Base-by-base conservation (phyloP, 352 stramenopile genomes). In the Globisporangium viniferum region DNA sequence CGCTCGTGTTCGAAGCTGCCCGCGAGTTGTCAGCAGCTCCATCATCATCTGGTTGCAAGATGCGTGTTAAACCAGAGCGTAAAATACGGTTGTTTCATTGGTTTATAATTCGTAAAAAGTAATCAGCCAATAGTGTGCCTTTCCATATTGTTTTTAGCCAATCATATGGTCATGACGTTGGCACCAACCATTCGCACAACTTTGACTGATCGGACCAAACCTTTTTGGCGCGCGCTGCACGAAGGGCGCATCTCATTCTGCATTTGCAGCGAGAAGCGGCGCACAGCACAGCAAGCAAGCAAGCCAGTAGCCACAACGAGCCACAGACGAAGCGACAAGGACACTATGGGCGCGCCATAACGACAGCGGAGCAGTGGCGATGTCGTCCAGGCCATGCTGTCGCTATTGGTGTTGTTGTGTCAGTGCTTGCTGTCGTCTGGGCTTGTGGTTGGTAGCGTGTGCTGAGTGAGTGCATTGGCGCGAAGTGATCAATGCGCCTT, bases 211-310 rank as follows among this genome's bases (percentile, higher is more conserved):
- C 51, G 31, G 15, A n/a, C 18, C 55, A 22, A 60, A 29, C 55
- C 18, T 7, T 44, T 5, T 22, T 39, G 27, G 55, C 20, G 55
- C 20, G 55, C 31, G 31, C 20, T 46, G 20, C 29, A 24, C 20
- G 29, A n/a, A 5, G 56, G 49, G 56, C n/a, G 49, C 56, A 49
- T 33, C 56, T n/a, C 33, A 62, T 62, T 62, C 56, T 3, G 56
- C 56, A 49, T 62, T 62, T 62, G n/a, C 56, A 27, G n/a, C n/a
- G 10, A 62, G 33, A 33, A 62, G 56, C 56, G 27, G 20, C 20
- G 22, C 49, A 35, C 31, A 60, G 22, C 49, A 35, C 31, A 60
- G 29, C 55, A 44, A 36, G 31, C 31, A 44, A 35, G 29, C 18
- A 29, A 4, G 14, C 24, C 2, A 59, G 54, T 2, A n/a, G 9